phyloP scores from a whole-genome alignment of 2,329 filamentous ascomycete genomes.

The Rhinocladiella similis region DNA sequence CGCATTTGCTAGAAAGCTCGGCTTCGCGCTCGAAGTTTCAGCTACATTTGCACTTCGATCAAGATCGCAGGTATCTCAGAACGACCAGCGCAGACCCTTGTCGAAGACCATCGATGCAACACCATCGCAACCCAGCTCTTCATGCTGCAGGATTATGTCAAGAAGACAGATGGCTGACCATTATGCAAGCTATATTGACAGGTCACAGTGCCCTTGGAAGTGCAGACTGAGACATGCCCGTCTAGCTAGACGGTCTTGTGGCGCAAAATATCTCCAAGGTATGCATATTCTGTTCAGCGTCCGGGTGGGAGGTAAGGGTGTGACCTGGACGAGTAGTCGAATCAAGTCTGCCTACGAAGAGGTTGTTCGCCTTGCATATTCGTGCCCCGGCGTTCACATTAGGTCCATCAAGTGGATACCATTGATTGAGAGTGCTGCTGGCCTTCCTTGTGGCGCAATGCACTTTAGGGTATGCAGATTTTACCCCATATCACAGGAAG shows the following conservation, averaged over 20 bases:
- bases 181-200: neutral
- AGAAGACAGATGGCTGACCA: neutral
- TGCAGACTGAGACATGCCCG: neutral
- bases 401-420: too few relatives aligned
- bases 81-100: neutral
- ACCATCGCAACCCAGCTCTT: neutral
- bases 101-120: constrained; percentile 1
- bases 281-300: neutral
- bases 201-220: neutral
- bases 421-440: too few relatives aligned
- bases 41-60: neutral
- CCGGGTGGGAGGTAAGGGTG: neutral
- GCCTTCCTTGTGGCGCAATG: too few relatives aligned
- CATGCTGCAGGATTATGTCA: neutral
- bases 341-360: too few relatives aligned
- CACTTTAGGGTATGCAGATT: too few relatives aligned
- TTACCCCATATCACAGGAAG: too few relatives aligned
- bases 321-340: neutral
- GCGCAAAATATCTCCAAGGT: neutral
- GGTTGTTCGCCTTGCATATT: too few relatives aligned
- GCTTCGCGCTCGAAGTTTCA: neutral
- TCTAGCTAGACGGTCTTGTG: neutral
- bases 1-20: neutral
- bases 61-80: neutral
- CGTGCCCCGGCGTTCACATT: too few relatives aligned